Conservation (phyloP, 73 alveolate genomes). For the Breviolum minutum region DNA sequence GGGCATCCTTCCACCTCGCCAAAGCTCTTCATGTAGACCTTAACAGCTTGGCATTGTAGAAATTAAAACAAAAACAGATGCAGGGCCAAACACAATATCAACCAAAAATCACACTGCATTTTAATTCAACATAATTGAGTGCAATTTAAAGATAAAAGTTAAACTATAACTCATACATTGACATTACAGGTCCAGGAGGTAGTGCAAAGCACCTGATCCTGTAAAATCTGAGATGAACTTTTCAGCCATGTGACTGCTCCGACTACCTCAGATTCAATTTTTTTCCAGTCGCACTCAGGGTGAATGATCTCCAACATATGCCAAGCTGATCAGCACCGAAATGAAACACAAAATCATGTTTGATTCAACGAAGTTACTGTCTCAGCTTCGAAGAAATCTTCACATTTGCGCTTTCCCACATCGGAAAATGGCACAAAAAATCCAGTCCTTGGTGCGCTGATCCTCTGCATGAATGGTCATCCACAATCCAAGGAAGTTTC, state of each 20-base stretch:
- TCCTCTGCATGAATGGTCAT: too few relatives aligned
- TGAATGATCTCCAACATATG: too few relatives aligned
- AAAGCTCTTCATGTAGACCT: slow-evolving; percentile 83
- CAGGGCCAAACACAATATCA: too few relatives aligned
- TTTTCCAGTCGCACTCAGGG: not conserved
- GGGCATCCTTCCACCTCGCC: slow-evolving; percentile 15
- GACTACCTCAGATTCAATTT: not conserved
- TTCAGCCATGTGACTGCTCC: slow-evolving; percentile 43
- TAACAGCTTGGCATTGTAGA: not conserved
- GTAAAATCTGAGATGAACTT: not conserved
- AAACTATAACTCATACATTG: not conserved
- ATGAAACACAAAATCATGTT: not conserved
- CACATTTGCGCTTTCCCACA: slow-evolving; percentile 26
- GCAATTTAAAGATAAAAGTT: not conserved
- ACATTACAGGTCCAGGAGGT: not conserved
- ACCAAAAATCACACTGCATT: too few relatives aligned
- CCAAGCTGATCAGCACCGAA: too few relatives aligned
- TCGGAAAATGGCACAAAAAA: slow-evolving; percentile 63
- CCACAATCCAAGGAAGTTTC: not conserved
- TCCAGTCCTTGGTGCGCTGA: slow-evolving; percentile 28
- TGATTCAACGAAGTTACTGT: not conserved
- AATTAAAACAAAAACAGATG: too few relatives aligned
- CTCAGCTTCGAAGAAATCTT: slow-evolving; percentile 23
- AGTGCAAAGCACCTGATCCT: too few relatives aligned
- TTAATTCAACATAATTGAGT: not conserved